A percentile compares a stretch with the other conserved stretches of the same genome.
These are phyloP conservation scores for Suhomyces prunicola DNA, from an alignment of 805 yeast genomes.

Conservation along the genomic window DNA sequence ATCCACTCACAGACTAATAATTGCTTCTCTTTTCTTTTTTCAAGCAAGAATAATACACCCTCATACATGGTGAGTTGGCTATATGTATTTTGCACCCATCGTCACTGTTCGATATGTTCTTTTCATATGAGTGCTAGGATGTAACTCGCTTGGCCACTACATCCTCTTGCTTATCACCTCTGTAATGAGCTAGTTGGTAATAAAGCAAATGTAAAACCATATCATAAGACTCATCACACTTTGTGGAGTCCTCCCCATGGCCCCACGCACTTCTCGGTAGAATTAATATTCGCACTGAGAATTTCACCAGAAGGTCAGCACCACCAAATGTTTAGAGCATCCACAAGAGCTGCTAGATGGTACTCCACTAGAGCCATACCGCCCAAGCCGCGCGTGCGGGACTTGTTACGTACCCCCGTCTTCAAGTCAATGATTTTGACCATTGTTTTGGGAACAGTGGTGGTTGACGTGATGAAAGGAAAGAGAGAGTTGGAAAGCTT, in stretches of 20 bases:
- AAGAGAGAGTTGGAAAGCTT: conserved; percentile 43
- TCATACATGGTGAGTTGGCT: not conserved
- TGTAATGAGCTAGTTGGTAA: not conserved
- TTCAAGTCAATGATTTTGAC: conserved; percentile 38
- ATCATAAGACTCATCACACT: no score
- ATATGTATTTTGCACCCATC: not conserved
- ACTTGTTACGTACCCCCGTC: conserved; percentile 31
- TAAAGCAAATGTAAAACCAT: not conserved
- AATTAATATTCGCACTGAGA: not conserved
- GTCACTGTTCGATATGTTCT: not conserved
- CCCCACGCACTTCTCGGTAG: no score
- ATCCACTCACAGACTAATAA: not conserved
- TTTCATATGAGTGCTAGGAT: not conserved
- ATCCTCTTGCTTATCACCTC: not conserved
- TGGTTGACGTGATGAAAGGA: conserved; percentile 46
- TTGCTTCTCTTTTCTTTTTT: not conserved
- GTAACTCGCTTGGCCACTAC: not conserved
- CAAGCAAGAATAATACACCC: not conserved
- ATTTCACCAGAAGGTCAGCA: not conserved
- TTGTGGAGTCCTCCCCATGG: no score
- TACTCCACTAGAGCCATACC: conserved; percentile 2
- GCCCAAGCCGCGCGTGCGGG: conserved; percentile 22
- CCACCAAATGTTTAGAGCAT: not conserved
- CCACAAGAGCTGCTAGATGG: not conserved
- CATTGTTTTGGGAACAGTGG: conserved; percentile 42